These are phyloP conservation scores for Elaeis oleifera DNA, from an alignment of 202 grass and related monocot species.

Conservation along the genomic window DNA sequence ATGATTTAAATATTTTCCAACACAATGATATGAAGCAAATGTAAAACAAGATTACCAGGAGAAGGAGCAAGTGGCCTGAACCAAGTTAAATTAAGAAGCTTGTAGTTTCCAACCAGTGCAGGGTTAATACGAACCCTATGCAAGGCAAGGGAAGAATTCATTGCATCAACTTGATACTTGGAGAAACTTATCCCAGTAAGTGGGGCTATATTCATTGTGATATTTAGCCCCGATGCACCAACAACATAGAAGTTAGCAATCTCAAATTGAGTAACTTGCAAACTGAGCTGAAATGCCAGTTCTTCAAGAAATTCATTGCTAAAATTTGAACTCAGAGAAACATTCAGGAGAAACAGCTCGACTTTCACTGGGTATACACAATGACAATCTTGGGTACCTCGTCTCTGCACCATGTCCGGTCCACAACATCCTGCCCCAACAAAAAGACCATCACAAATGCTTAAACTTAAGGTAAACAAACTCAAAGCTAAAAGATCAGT, in stretches of 20 bases:
- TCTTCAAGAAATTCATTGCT: constrained; percentile 82
- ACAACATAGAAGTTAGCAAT: constrained; percentile 97
- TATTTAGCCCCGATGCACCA: constrained; percentile 91
- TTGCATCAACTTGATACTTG: constrained; percentile 41
- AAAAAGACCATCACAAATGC: constrained; percentile 5
- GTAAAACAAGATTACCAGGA: constrained; percentile 46
- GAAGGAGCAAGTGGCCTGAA: constrained; percentile 54
- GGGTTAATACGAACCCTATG: constrained; percentile 49
- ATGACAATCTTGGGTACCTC: constrained; percentile 58
- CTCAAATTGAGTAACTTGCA: constrained; percentile 62
- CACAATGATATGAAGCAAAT: constrained; percentile 21
- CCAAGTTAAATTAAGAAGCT: constrained; percentile 95
- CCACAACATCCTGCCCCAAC: constrained; percentile 55
- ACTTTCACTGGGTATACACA: constrained; percentile 89
- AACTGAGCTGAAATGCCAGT: constrained; percentile 58
- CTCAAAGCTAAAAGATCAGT: too few species aligned
- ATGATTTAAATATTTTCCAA: background rate
- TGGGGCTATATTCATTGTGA: constrained; percentile 93
- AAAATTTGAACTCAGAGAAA: constrained; percentile 84
- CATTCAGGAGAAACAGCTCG: constrained; percentile 90
- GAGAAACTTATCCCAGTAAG: constrained; percentile 81
- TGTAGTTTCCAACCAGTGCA: constrained; percentile 46
- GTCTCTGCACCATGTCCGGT: constrained; percentile 71
- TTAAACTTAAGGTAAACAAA: background rate
- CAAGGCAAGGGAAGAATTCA: constrained; percentile 57